Evolutionary conservation across 768 basidiomycete genomes (phyloP), one percentile per base, ranked within the genome.

Genomic region (Cantharellus cinnabarinus): DNA sequence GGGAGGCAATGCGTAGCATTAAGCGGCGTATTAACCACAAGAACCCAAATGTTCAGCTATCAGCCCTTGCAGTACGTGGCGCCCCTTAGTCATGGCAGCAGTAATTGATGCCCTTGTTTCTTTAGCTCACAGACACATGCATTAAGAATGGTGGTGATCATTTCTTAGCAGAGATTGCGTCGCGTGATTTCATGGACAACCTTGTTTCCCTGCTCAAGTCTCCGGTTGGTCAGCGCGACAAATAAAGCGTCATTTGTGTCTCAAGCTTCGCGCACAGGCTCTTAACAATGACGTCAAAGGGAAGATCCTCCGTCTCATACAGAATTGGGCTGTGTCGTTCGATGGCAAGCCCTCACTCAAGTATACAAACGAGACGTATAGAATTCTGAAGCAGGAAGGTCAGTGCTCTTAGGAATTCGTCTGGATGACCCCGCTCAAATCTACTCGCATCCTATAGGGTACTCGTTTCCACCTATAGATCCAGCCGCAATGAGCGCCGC

Each of bases 141-240:
- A 78, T 98, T 69, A 99, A 99, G 81, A 99, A 99, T 66, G 90
- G 89, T 5, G 95, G 95, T 0, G 90, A 97, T 64, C 79, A 82
- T 50, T 98, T 99, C 67, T 72, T 98, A 56, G 69, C 70, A 2
- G 90, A 95, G 68, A 70, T 94, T 52, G 81, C 85, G 3, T 89
- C 88, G 3, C 77, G 89, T 59, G 91, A 97, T 67, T 94, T 93
- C 67, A 82, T 94, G 70, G 91, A 94, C 69, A 93, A 93, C 67
- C 76, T 94, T 57, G 84, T 87, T 50, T 90, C 86, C 4, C 82
- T 94, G 60, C 78, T 94, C 66, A 89, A 84, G 70, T 75, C 85
- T 14, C 81, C 85, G 3, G 71, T 70, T 42, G 62, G 69, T 54
- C 37, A 39, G 7, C n/a, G 4, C 5, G 4, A 10, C 10, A 29